Percentiles rank a stretch among this genome's conserved stretches.
These are phyloP conservation scores for Taxillus chinensis DNA, from an alignment of 164 flowering plant genomes.

Conservation along the genomic window DNA sequence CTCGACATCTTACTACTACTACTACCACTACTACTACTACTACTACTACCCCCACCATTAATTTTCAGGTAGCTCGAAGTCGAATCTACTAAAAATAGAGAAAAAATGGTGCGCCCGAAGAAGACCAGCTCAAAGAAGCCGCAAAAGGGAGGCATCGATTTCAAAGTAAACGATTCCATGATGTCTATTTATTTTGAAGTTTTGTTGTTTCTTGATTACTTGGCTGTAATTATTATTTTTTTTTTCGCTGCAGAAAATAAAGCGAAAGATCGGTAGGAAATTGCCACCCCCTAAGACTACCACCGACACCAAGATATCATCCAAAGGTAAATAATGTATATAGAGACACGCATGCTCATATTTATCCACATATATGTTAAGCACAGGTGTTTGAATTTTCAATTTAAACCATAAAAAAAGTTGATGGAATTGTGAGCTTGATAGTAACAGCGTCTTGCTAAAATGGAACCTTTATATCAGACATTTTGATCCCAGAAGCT, in stretches of 20 bases:
- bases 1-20: too few species aligned
- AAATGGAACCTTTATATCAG: too few species aligned
- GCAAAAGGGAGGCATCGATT: conserved; percentile 48
- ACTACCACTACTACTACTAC: too few species aligned
- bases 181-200: background rate
- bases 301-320: conserved; percentile 72
- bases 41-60: too few species aligned
- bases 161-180: conserved; percentile 39
- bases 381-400: background rate
- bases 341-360: background rate
- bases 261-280: conserved; percentile 81
- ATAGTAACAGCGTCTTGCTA: too few species aligned
- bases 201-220: background rate
- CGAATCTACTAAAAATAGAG: background rate
- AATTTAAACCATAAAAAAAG: background rate
- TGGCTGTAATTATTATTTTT: background rate
- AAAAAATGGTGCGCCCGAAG: conserved; percentile 22
- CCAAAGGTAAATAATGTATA: conserved; percentile 43
- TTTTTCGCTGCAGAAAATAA: conserved; percentile 54
- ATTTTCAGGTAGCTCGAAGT: too few species aligned
- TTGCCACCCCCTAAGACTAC: conserved; percentile 82
- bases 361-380: background rate
- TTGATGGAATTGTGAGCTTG: too few species aligned
- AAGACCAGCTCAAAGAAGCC: conserved; percentile 24
- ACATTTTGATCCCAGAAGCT: too few species aligned